Evolutionary conservation across 306 rosid species (phyloP).

Genomic region (Acacia acuminata): DNA sequence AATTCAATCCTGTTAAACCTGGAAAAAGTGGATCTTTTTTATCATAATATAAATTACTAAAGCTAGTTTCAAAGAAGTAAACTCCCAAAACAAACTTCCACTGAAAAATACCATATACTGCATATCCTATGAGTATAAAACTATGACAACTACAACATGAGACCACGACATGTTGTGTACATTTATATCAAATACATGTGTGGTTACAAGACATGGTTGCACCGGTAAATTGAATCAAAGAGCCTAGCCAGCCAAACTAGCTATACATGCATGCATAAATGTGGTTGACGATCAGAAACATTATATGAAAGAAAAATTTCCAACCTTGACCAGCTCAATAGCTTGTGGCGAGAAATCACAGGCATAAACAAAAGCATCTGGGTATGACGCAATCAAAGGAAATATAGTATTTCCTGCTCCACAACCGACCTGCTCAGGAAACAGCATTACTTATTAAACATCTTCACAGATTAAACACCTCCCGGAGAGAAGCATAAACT

Average conservation of each 20-base stretch:
- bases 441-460: conserved; percentile 20
- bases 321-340: conserved; percentile 82
- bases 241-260: conserved; percentile 4
- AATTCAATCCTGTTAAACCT: conserved; percentile 13
- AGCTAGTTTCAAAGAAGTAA: conserved; percentile 6
- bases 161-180: conserved; percentile 4
- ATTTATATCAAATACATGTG: conserved; percentile 9
- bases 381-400: conserved; percentile 74
- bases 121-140: neutral
- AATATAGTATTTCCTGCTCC: conserved; percentile 96
- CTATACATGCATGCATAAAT: conserved; percentile 24
- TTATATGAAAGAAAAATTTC: conserved; percentile 25
- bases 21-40: conserved; percentile 6
- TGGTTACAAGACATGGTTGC: neutral
- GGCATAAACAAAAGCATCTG: conserved; percentile 77
- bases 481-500: conserved; percentile 15
- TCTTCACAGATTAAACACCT: conserved; percentile 9
- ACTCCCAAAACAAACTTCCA: neutral
- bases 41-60: conserved; percentile 1
- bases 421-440: conserved; percentile 71
- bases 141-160: neutral
- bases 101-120: neutral
- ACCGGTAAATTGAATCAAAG: conserved; percentile 12
- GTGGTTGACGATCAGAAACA: conserved; percentile 6
- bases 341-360: conserved; percentile 97